Percentiles rank a stretch among this genome's conserved stretches.
Evolutionary conservation across 768 basidiomycete species (phyloP).

Genomic region (Rhodotorula graminis): DNA sequence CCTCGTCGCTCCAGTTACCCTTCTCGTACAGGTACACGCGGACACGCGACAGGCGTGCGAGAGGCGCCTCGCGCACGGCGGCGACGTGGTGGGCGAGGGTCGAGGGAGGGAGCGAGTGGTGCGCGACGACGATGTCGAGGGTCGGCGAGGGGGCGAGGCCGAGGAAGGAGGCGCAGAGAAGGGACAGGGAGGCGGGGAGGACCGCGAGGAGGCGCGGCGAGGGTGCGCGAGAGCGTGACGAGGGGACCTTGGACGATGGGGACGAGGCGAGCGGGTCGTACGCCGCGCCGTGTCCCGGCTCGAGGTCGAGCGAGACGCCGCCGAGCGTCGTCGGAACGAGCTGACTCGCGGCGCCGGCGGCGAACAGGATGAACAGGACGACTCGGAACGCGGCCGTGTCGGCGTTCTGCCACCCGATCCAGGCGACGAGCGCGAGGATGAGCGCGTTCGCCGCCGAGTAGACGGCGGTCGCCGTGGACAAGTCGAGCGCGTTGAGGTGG

Average conservation of each 20-base stretch:
- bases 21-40: constrained; percentile 41
- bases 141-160: background rate
- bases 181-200: background rate
- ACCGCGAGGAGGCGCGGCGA: background rate
- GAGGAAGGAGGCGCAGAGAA: background rate
- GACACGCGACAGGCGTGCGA: constrained; percentile 1
- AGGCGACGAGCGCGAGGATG: background rate
- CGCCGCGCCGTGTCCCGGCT: no score
- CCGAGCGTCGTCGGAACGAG: background rate
- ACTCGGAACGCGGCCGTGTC: background rate
- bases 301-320: background rate
- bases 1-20: background rate
- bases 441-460: background rate
- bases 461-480: background rate
- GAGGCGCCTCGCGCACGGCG: background rate
- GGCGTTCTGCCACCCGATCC: background rate
- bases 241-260: background rate
- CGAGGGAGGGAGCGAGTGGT: background rate
- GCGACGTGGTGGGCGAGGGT: constrained; percentile 14
- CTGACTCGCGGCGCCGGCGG: background rate
- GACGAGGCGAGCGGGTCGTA: background rate
- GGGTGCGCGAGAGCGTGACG: background rate
- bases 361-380: background rate
- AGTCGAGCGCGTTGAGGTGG: background rate
- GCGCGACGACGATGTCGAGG: constrained; percentile 36